Evolutionary conservation across 2,329 filamentous ascomycete species (phyloP).

Genomic region (Colletotrichum filicis): DNA sequence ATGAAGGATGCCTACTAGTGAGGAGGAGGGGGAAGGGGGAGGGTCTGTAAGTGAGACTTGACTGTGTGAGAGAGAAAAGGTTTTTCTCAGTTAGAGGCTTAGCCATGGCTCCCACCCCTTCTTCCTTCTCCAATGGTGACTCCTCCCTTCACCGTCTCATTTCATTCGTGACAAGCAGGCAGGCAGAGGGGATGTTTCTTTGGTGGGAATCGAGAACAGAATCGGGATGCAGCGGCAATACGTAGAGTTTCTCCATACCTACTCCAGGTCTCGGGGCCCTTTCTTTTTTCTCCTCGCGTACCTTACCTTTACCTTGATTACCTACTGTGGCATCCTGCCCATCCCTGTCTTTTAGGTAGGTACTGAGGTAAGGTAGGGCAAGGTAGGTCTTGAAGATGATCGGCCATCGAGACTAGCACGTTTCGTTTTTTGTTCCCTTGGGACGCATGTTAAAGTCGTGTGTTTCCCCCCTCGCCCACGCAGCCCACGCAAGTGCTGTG

Average conservation of each 20-base stretch:
- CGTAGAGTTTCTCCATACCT: neutral
- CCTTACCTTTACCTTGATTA: neutral
- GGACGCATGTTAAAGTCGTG: slow-evolving; percentile 8
- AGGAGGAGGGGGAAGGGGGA: neutral
- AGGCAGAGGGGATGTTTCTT: neutral
- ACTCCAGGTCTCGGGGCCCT: neutral
- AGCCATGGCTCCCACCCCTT: neutral
- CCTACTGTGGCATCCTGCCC: too few relatives aligned
- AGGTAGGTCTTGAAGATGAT: neutral
- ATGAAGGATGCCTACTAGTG: too few relatives aligned
- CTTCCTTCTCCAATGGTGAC: neutral
- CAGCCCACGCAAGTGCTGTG: neutral
- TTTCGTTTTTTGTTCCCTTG: neutral
- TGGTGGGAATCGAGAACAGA: neutral
- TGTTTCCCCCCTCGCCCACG: neutral
- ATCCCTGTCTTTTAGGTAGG: too few relatives aligned
- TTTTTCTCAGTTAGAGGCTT: neutral
- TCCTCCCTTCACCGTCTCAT: neutral
- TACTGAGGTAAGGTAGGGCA: neutral
- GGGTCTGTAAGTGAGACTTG: neutral
- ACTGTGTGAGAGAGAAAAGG: neutral
- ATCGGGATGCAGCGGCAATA: neutral
- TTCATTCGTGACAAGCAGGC: neutral
- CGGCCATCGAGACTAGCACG: neutral
- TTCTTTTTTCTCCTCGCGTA: neutral